Evolutionary conservation across 495 filamentous ascomycete genomes (phyloP), one percentile per base, ranked within the genome.

Genomic region (Neurospora sp.): DNA sequence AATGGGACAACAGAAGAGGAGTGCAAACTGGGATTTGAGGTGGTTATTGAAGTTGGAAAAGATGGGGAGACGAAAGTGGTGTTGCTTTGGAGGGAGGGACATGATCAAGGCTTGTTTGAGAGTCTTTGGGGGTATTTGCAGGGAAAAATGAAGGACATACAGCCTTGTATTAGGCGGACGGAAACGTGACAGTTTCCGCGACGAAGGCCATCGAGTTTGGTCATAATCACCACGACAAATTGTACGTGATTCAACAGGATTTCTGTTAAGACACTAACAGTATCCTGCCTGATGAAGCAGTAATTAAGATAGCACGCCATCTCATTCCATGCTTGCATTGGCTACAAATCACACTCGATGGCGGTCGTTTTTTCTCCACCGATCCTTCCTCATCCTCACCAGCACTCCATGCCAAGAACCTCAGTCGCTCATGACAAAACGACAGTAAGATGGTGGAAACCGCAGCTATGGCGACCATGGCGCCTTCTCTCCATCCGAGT

Each of bases 41-140:
- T 82, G 10, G 21, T 54, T 1, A 69, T 82, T n/a, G 72, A 73
- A 21, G 75, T 76, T 17, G 74, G 73, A 5, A 73, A 11, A 17
- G 4, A 42, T 3, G 54, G 54, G 3, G 72, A 77, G 39, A 77
- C 77, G 73, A 72, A 37, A 73, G 82, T 92, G 8, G 72, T 82
- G 9, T 78, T 96, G 3, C 84, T 90, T 39, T 98, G 95, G 95
- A 79, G 92, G 10, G 90, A 90, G 75, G 95, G 95, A 7, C 83
- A 81, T 9, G 93, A 98, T 71, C 82, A 85, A 5, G 88, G 90
- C 7, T 74, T 97, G 4, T 98, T 96, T 81, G 93, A 97, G 82
- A 97, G 94, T 78, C 92, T 98, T 74, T 92, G 90, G 72, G 94
- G 93, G 0, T 92, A 94, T 87, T 70, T 97, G 9, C 74, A 75